These are phyloP conservation scores for Pestalotiopsis sp. DNA, from an alignment of 2,329 filamentous ascomycete species.

Conservation along the genomic window DNA sequence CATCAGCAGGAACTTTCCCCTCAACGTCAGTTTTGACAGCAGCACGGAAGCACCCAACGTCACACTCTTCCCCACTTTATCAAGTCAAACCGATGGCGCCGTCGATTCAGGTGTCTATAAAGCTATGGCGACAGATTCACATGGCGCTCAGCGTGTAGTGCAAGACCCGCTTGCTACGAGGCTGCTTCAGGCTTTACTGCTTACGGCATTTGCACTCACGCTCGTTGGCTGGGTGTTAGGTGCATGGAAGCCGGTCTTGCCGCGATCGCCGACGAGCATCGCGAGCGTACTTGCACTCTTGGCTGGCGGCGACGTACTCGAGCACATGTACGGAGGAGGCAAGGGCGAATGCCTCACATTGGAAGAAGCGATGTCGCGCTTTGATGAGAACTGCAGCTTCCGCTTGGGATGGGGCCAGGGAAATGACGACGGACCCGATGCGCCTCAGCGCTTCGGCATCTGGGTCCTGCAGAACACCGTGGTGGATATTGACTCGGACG, in stretches of 20 bases:
- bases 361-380: neutral
- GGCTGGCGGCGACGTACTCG: slow-evolving; percentile 17
- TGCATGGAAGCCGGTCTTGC: slow-evolving; percentile 15
- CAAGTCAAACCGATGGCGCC: neutral
- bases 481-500: neutral
- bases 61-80: neutral
- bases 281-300: slow-evolving; percentile 17
- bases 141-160: neutral
- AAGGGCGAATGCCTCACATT: neutral
- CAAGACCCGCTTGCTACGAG: neutral
- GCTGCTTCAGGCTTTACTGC: neutral
- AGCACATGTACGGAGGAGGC: slow-evolving; percentile 4
- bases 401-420: neutral
- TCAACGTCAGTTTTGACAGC: neutral
- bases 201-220: slow-evolving; percentile 8
- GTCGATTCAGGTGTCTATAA: neutral
- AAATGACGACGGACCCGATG: neutral
- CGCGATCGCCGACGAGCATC: slow-evolving; percentile 17
- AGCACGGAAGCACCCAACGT: neutral
- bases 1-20: neutral
- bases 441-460: neutral
- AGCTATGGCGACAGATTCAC: neutral
- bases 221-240: slow-evolving; percentile 14
- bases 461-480: neutral
- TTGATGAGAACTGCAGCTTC: neutral